phyloP scores from a whole-genome alignment of 768 basidiomycete species.

The Lyophyllum semitale region DNA sequence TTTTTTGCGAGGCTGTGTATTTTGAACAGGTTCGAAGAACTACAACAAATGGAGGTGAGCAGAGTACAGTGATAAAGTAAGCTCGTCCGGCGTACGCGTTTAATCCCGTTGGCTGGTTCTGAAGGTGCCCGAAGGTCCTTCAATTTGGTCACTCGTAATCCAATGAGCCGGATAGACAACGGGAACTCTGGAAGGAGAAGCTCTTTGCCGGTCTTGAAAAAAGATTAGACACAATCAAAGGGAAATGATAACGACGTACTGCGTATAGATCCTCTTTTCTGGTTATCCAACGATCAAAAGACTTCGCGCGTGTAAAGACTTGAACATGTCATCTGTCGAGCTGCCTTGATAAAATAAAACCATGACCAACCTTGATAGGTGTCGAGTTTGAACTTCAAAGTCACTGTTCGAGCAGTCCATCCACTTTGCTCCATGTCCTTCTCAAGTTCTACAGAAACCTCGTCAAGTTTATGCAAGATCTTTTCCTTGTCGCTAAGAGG shows the following conservation, averaged over 20 bases:
- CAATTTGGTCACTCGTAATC: constrained; percentile 84
- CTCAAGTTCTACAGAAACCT: constrained; percentile 80
- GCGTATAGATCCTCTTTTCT: constrained; percentile 78
- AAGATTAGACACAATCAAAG: constrained; percentile 4
- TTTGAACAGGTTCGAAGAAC: constrained; percentile 57
- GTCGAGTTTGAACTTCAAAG: constrained; percentile 91
- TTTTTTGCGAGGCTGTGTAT: constrained; percentile 41
- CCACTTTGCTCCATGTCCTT: constrained; percentile 76
- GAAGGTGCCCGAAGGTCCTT: constrained; percentile 68
- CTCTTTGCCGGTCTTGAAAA: constrained; percentile 70
- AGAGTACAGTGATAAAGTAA: neutral
- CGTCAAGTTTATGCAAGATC: constrained; percentile 76
- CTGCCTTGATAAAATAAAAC: neutral
- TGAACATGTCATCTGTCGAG: neutral
- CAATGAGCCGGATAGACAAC: constrained; percentile 80
- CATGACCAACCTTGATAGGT: constrained; percentile 70
- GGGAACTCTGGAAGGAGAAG: constrained; percentile 82
- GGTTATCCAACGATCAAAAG: constrained; percentile 74
- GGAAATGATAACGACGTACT: constrained; percentile 39
- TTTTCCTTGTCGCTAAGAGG: constrained; percentile 63
- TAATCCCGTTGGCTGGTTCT: constrained; percentile 59
- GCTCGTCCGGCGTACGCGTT: constrained; percentile 51
- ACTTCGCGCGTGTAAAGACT: constrained; percentile 86
- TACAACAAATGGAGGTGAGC: constrained; percentile 22
- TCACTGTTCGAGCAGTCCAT: constrained; percentile 88